Conservation (phyloP, 225 moss, liverwort and hornwort species). For the Bryoerythrophyllum caledonicum region DNA sequence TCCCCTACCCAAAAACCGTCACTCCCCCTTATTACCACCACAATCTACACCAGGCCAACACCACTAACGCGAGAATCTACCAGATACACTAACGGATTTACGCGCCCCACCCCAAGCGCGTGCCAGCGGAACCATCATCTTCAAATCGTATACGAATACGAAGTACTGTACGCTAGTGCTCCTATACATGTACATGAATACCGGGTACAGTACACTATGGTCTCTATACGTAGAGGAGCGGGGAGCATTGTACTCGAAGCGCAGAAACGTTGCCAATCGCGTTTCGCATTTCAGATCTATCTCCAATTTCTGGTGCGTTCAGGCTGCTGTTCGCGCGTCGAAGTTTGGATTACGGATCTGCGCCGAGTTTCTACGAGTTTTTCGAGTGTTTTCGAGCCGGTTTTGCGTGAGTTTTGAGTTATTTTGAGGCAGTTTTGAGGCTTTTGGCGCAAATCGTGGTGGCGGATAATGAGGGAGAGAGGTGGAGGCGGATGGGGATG, state of each 20-base stretch:
- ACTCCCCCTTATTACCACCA: no score
- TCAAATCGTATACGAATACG: no score
- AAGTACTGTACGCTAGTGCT: no score
- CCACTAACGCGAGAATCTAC: no score
- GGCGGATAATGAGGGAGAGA: slow-evolving; percentile 34
- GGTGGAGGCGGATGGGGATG: slow-evolving; percentile 52
- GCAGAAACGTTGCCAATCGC: neutral
- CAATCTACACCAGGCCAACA: no score
- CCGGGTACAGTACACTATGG: neutral
- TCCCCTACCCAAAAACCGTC: no score
- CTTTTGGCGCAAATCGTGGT: no score
- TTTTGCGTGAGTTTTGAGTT: neutral
- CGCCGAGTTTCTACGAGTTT: neutral
- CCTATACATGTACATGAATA: no score
- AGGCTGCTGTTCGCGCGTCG: neutral
- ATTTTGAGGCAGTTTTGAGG: neutral
- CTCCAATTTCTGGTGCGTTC: neutral
- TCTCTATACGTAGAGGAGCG: neutral
- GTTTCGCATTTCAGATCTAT: neutral
- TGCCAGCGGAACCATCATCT: neutral
- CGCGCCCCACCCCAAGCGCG: neutral
- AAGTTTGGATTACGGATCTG: neutral
- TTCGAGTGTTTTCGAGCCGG: neutral
- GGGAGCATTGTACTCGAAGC: neutral
- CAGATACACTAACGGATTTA: neutral